phyloP scores from a whole-genome alignment of 371 early-diverging fungal genomes.

The Batkoa obscura region DNA sequence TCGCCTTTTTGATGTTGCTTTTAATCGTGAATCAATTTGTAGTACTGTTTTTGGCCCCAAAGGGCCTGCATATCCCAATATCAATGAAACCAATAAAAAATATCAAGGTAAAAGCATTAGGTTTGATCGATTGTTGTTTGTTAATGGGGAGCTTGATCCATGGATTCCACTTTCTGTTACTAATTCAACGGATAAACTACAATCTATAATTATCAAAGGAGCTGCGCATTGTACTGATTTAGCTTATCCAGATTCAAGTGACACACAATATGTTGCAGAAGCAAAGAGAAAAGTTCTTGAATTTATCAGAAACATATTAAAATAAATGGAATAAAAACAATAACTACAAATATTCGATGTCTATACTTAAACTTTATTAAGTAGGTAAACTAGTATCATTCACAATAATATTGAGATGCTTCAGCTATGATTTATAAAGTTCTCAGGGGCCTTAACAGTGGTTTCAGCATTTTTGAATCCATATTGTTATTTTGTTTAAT shows the following conservation, averaged over 20 bases:
- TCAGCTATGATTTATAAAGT: too few species aligned
- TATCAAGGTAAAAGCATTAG: constrained; percentile 17
- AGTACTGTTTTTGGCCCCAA: constrained; percentile 15
- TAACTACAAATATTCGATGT: too few species aligned
- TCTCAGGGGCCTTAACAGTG: too few species aligned
- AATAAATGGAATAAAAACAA: too few species aligned
- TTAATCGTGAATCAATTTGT: constrained; percentile 23
- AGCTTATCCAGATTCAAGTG: background rate
- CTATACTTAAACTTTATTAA: too few species aligned
- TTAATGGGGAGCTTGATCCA: constrained; percentile 39
- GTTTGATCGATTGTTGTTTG: constrained; percentile 24
- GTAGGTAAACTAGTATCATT: too few species aligned
- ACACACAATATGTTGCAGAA: background rate
- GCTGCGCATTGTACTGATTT: constrained; percentile 2
- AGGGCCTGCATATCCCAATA: constrained; percentile 11
- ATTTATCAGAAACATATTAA: too few species aligned
- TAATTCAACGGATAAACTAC: constrained; percentile 9
- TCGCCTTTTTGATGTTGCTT: constrained; percentile 4
- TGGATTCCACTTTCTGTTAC: constrained; percentile 25
- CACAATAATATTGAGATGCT: too few species aligned
- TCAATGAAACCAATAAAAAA: constrained; percentile 6
- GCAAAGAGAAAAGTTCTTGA: too few species aligned
- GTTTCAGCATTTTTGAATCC: too few species aligned
- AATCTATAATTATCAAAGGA: background rate
- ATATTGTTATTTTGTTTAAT: too few species aligned